Base-by-base conservation (phyloP, 2,329 filamentous ascomycete species). In the Colletotrichum sp. region DNA sequence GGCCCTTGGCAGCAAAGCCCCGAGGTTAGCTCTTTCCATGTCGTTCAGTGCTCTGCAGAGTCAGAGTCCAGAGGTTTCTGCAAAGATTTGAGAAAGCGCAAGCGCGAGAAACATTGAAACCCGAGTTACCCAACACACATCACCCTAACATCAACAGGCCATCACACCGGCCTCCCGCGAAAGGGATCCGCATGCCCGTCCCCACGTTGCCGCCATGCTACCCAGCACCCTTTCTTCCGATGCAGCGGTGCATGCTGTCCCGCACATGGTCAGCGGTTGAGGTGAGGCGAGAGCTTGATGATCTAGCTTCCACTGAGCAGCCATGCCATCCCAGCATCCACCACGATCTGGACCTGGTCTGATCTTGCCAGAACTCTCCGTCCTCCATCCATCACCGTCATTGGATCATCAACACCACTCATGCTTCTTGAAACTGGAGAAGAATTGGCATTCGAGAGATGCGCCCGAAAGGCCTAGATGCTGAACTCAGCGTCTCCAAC, bases 121-220 rank as follows among this genome's bases (percentile, higher is more conserved):
- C 52, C 60, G 32, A 36, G 7, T 36, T 36, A 36, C 34, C 34
- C 34, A 16, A 36, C 15, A 36, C 32, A 64, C 32, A 26, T 48
- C 36, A 48, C n/a, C 28, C 67, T 6, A 18, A 62, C 12, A 55
- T 12, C 60, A 48, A 38, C 61, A 71, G 43, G 9, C 52, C 32
- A 21, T 56, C n/a, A 32, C 61, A 64, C 61, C 30, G 24, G 55
- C 55, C 55, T 16, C 55, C 55, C 55, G 21, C 58, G 18, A 38
- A 15, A 36, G 48, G 24, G 38, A 56, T 73, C 43, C 24, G 30
- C 66, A 70, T 32, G 43, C 34, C 38, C 58, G 36, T 70, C 38
- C 30, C 71, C 71, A 70, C 71, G 71, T 73, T 64, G 71, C 26
- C 34, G 30, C 65, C 56, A 62, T 69, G 65, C 64, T 55, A 21